Percentiles rank a stretch among this genome's conserved stretches.
Conservation (phyloP, 2,329 filamentous ascomycete species). For the Cladophialophora yegresii region DNA sequence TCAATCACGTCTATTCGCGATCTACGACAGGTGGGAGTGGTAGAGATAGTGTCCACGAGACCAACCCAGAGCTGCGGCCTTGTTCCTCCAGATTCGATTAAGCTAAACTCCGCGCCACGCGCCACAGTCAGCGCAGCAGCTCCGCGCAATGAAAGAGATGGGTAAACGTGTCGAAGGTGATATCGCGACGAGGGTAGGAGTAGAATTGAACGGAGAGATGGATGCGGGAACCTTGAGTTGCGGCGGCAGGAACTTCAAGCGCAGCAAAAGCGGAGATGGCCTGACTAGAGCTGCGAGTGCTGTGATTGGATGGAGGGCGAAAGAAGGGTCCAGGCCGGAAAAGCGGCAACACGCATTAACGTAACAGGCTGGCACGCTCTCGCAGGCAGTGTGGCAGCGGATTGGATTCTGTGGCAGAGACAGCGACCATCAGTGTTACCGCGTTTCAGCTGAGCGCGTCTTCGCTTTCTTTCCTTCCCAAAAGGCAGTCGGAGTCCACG, state of each 20-base stretch:
- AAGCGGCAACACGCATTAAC: slow-evolving; percentile 5
- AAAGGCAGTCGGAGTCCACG: neutral
- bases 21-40: slow-evolving; percentile 30
- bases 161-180: neutral
- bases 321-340: neutral
- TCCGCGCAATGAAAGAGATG: neutral
- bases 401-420: neutral
- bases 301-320: neutral
- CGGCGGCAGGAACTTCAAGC: neutral
- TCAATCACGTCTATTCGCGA: slow-evolving; percentile 34
- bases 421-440: neutral
- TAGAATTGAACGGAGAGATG: neutral
- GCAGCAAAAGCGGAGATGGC: slow-evolving; percentile 1
- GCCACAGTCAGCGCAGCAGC: slow-evolving; percentile 6
- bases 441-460: neutral
- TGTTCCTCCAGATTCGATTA: slow-evolving; percentile 14
- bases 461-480: neutral
- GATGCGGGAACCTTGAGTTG: slow-evolving; percentile 1
- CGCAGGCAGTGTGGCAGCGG: neutral
- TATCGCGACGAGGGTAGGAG: neutral
- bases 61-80: slow-evolving; percentile 14
- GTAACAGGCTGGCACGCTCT: neutral
- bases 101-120: slow-evolving; percentile 14
- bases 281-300: neutral
- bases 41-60: slow-evolving; percentile 28